Conservation (phyloP, 345 rosid genomes). For the Brassica napus region DNA sequence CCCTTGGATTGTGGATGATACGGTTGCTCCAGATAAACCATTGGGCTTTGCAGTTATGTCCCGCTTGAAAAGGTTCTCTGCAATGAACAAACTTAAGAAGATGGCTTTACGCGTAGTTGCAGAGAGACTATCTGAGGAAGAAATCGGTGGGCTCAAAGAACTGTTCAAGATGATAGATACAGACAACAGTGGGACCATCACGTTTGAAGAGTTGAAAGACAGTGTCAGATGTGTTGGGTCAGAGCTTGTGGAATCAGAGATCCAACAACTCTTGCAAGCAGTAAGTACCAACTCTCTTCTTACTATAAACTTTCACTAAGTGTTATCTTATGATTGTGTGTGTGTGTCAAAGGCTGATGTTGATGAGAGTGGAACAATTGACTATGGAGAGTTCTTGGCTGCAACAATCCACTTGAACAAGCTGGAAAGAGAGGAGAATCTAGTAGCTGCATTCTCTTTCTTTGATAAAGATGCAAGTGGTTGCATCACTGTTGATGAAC, state of each 20-base stretch:
- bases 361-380: constrained; percentile 76
- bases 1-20: constrained; percentile 82
- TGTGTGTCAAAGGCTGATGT: constrained; percentile 63
- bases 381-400: constrained; percentile 79
- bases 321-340: background rate
- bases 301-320: too few species aligned
- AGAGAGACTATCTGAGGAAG: constrained; percentile 78
- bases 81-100: constrained; percentile 84
- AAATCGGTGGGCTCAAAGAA: constrained; percentile 76
- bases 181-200: constrained; percentile 73
- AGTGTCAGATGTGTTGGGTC: constrained; percentile 62
- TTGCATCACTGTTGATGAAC: constrained; percentile 72
- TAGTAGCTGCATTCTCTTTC: constrained; percentile 67
- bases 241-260: constrained; percentile 82
- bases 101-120: constrained; percentile 82
- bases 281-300: too few species aligned
- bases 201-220: constrained; percentile 70
- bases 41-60: constrained; percentile 73
- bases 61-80: constrained; percentile 74
- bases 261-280: constrained; percentile 70
- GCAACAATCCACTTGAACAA: constrained; percentile 79
- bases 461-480: constrained; percentile 84
- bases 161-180: constrained; percentile 82
- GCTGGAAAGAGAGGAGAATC: constrained; percentile 77
- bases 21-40: constrained; percentile 77